Base-by-base conservation (phyloP, 768 basidiomycete genomes). In the Ramaria sp. region DNA sequence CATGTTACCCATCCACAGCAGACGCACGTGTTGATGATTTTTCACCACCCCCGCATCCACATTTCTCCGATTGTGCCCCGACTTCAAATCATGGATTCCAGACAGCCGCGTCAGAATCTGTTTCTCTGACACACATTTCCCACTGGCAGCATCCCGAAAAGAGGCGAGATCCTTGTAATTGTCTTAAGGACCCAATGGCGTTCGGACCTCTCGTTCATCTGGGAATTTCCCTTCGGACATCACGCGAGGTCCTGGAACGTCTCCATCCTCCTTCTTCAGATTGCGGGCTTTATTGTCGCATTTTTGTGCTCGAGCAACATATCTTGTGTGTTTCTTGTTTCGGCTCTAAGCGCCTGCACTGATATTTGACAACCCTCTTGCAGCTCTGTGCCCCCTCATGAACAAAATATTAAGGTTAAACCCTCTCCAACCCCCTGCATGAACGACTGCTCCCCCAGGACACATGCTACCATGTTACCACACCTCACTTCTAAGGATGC, bases 181-280 rank as follows among this genome's bases (percentile, higher is more conserved):
- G 53, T 19, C 12, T 54, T 3, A 45, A 45, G 24, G 39, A 54
- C 34, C 41, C 39, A 43, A 22, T 22, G 10, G 37, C 53, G 15
- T 43, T 54, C 27, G 53, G 11, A 2, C 53, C 53, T 10, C 53
- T 54, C 24, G 41, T 54, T 27, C 37, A 54, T 43, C 42, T 54
- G 10, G 43, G 53, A 6, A 22, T 54, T 43, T 13, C 53, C 24
- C 53, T 54, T 54, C 53, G 53, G 22, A 43, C 53, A 20, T 54
- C 53, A 24, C 42, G 37, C 4, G 53, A 54, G 24, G 53, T 20
- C 9, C 31, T 54, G 41, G 53, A 54, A 45, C 20, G 24, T n/a
- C 24, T 54, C 7, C 53, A 54, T 46, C 39, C 53, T 6, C 22
- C 7, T 7, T 34, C 20, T 19, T 42, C 43, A 24, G n/a, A 54